Evolutionary conservation across 2,329 filamentous ascomycete genomes (phyloP).

Genomic region (Calonectria multiphialidica): DNA sequence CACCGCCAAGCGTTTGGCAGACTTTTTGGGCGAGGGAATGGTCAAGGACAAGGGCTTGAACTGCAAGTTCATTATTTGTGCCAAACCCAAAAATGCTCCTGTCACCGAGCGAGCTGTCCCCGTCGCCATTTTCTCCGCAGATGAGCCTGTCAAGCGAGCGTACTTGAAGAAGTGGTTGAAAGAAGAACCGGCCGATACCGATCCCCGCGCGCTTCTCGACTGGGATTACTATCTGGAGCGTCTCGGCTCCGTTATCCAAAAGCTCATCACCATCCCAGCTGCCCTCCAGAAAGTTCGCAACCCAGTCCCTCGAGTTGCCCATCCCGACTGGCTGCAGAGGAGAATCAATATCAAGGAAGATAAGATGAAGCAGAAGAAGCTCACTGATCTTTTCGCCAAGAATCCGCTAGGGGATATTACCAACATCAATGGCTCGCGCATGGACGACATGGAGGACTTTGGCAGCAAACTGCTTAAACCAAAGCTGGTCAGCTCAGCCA

Average conservation of each 20-base stretch:
- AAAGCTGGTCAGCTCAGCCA: slow-evolving; percentile 66
- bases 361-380: slow-evolving; percentile 97
- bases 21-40: slow-evolving; percentile 98
- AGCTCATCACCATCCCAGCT: slow-evolving; percentile 97
- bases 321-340: slow-evolving; percentile 96
- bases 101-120: slow-evolving; percentile 96
- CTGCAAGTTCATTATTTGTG: slow-evolving; percentile 99
- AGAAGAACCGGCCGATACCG: slow-evolving; percentile 91
- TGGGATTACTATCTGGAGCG: slow-evolving; percentile 98
- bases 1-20: slow-evolving; percentile 91
- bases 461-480: slow-evolving; percentile 76
- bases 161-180: slow-evolving; percentile 97
- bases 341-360: slow-evolving; percentile 97
- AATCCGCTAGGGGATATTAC: slow-evolving; percentile 80
- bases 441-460: slow-evolving; percentile 85
- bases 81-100: slow-evolving; percentile 86
- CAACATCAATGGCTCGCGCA: slow-evolving; percentile 67
- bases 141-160: slow-evolving; percentile 85
- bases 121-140: slow-evolving; percentile 96
- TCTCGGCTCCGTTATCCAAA: slow-evolving; percentile 96
- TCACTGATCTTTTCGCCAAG: slow-evolving; percentile 84
- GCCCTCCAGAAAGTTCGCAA: slow-evolving; percentile 96
- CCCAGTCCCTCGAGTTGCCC: slow-evolving; percentile 90
- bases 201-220: slow-evolving; percentile 89
- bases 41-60: slow-evolving; percentile 99